A percentile compares a stretch with the other conserved stretches of the same genome.
These are phyloP conservation scores for Rickenella mellea DNA, from an alignment of 768 basidiomycete species.

Conservation along the genomic window DNA sequence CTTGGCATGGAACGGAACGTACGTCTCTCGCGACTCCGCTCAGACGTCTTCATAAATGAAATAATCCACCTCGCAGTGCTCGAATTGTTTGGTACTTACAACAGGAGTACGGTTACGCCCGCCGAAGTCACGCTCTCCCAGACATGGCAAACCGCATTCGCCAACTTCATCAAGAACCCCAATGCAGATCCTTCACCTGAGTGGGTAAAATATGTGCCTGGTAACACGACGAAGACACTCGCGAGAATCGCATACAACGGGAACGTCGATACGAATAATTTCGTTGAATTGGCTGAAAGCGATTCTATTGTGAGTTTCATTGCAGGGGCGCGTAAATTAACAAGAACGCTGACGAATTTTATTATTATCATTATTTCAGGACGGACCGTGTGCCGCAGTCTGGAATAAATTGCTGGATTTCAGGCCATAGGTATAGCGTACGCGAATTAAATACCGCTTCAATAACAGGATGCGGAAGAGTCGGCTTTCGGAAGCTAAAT, in stretches of 20 bases:
- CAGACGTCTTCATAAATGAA: background rate
- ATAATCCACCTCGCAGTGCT: constrained; percentile 5
- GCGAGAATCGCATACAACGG: constrained; percentile 13
- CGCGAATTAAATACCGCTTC: too few species aligned
- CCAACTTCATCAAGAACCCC: constrained; percentile 14
- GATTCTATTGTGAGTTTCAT: too few species aligned
- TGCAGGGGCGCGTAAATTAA: too few species aligned
- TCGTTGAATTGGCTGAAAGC: too few species aligned
- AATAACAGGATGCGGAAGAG: too few species aligned
- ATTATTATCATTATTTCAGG: too few species aligned
- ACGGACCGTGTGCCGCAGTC: too few species aligned
- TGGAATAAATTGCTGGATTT: too few species aligned
- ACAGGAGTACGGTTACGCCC: constrained; percentile 13
- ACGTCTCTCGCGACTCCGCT: background rate
- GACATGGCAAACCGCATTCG: constrained; percentile 12
- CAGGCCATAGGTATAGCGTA: too few species aligned
- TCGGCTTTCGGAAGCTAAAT: too few species aligned
- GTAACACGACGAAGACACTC: constrained; percentile 9
- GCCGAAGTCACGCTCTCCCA: constrained; percentile 14
- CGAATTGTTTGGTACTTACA: constrained; percentile 19
- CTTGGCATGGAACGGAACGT: constrained; percentile 16
- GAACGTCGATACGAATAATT: constrained; percentile 10
- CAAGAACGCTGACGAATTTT: too few species aligned
- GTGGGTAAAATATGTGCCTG: constrained; percentile 11
- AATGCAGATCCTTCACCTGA: constrained; percentile 8